Evolutionary conservation across 805 yeast genomes (phyloP).

Genomic region (Hagleromyces aurorensis): DNA sequence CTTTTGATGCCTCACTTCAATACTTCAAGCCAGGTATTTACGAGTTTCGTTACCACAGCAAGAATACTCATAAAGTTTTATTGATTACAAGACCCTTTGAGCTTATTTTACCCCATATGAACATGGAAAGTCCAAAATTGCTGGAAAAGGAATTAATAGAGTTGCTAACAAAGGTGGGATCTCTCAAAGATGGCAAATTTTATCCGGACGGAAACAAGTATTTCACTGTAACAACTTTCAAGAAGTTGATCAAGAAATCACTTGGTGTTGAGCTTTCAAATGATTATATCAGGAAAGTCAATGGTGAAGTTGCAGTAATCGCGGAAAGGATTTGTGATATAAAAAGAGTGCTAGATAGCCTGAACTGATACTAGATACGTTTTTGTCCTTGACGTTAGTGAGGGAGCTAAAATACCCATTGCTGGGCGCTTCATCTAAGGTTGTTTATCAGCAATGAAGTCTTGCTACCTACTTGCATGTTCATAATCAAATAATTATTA

Average conservation of each 20-base stretch:
- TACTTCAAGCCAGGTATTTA: conserved; percentile 64
- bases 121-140: conserved; percentile 14
- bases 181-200: conserved; percentile 20
- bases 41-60: conserved; percentile 66
- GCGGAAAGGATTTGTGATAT: conserved; percentile 24
- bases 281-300: conserved; percentile 27
- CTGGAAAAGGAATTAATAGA: conserved; percentile 17
- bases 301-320: conserved; percentile 25
- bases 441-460: too few species aligned
- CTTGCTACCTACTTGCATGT: too few species aligned
- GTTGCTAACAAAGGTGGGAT: conserved; percentile 16
- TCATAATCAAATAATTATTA: too few species aligned
- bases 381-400: too few species aligned
- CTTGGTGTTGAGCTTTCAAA: conserved; percentile 32
- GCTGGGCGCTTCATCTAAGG: not conserved
- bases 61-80: conserved; percentile 62
- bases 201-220: conserved; percentile 18
- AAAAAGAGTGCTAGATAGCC: conserved; percentile 21
- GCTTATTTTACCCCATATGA: conserved; percentile 37
- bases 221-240: conserved; percentile 20
- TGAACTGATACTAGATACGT: conserved; percentile 10
- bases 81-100: conserved; percentile 60
- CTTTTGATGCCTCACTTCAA: conserved; percentile 41
- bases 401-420: not conserved
- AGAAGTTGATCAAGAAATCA: conserved; percentile 28